A percentile compares a stretch with the other conserved stretches of the same genome.
These are phyloP conservation scores for Colletotrichum sp. DNA, from an alignment of 2,329 filamentous ascomycete species.

Conservation along the genomic window DNA sequence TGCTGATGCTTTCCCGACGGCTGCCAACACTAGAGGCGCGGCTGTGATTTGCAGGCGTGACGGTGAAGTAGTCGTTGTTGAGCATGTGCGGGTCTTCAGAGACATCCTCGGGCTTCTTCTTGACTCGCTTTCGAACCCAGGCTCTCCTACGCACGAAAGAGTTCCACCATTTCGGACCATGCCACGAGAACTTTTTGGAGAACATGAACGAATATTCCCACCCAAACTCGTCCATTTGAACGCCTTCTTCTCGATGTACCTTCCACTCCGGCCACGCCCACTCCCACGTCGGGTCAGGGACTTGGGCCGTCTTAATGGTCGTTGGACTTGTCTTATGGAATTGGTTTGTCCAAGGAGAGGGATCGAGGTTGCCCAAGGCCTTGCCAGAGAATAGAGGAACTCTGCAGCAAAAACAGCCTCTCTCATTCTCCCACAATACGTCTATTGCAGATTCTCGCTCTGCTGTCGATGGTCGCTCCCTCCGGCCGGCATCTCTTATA, in stretches of 20 bases:
- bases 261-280: conserved; percentile 78
- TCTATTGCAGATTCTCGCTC: conserved; percentile 71
- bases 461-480: background rate
- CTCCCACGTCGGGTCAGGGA: conserved; percentile 94
- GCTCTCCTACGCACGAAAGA: conserved; percentile 90
- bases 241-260: conserved; percentile 74
- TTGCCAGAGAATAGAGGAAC: conserved; percentile 87
- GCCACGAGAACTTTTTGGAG: conserved; percentile 77
- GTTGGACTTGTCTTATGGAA: conserved; percentile 66
- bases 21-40: conserved; percentile 26
- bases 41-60: conserved; percentile 58
- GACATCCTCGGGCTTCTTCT: conserved; percentile 54
- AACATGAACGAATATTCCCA: conserved; percentile 98
- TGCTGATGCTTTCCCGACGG: conserved; percentile 39
- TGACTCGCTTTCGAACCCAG: conserved; percentile 84
- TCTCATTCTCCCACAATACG: conserved; percentile 93
- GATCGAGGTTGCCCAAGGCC: conserved; percentile 86
- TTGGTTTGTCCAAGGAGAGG: conserved; percentile 82
- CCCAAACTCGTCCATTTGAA: conserved; percentile 77
- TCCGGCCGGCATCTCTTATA: background rate
- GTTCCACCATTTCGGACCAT: conserved; percentile 90
- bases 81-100: conserved; percentile 67
- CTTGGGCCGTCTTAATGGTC: conserved; percentile 82
- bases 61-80: conserved; percentile 80
- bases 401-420: conserved; percentile 88